Percentiles rank a stretch among this genome's conserved stretches.
These are phyloP conservation scores for Pythium vanterpoolii DNA, from an alignment of 352 stramenopile genomes.

Conservation along the genomic window DNA sequence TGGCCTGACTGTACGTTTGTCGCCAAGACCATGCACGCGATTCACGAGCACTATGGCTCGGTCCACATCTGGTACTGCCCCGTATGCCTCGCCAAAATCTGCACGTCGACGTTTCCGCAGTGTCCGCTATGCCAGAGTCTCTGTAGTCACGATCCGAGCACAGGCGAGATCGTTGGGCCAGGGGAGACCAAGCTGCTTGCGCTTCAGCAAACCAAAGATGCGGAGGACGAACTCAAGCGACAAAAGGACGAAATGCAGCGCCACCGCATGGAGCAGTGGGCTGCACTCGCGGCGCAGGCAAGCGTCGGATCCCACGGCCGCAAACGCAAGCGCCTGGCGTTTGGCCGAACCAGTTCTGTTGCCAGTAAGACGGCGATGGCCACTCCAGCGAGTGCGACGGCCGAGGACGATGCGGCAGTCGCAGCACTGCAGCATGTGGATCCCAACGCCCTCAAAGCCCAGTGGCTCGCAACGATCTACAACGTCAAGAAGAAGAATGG, in stretches of 20 bases:
- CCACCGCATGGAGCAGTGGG: slow-evolving; percentile 66
- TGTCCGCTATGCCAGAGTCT: slow-evolving; percentile 63
- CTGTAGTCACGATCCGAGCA: slow-evolving; percentile 53
- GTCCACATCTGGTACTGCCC: slow-evolving; percentile 75
- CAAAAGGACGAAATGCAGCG: slow-evolving; percentile 60
- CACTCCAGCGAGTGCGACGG: not conserved
- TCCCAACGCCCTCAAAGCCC: slow-evolving; percentile 7
- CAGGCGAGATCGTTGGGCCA: slow-evolving; percentile 54
- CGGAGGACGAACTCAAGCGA: slow-evolving; percentile 35
- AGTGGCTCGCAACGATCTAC: slow-evolving; percentile 60
- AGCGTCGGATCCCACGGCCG: slow-evolving; percentile 21
- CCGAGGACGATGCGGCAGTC: slow-evolving; percentile 15
- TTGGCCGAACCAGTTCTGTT: slow-evolving; percentile 17
- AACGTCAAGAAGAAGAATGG: not conserved
- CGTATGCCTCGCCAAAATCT: slow-evolving; percentile 67
- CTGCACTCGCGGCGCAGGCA: slow-evolving; percentile 36
- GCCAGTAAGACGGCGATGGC: not conserved
- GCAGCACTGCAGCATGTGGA: slow-evolving; percentile 15
- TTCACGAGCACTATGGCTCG: slow-evolving; percentile 70
- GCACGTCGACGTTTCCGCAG: slow-evolving; percentile 56
- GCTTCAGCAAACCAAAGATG: slow-evolving; percentile 40
- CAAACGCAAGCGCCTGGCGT: slow-evolving; percentile 35
- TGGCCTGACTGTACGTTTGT: slow-evolving; percentile 59
- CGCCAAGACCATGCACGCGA: slow-evolving; percentile 61
- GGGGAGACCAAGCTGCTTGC: slow-evolving; percentile 52